Conservation (phyloP, 805 yeast species). For the Debaryomyces prosopidis region DNA sequence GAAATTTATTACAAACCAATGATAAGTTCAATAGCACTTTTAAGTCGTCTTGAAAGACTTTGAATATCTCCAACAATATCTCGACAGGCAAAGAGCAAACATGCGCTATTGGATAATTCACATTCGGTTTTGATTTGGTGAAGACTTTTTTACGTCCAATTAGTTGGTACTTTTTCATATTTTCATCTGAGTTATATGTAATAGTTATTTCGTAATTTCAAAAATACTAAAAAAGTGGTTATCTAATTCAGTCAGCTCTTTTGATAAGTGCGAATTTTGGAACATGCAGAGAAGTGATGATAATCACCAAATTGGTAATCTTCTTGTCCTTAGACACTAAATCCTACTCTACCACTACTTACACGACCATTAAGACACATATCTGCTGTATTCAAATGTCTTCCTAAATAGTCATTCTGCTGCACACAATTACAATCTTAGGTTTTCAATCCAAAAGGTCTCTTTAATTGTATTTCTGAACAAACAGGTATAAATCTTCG, state of each 20-base stretch:
- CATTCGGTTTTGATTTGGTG: conserved; percentile 7
- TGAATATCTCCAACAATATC: conserved; percentile 35
- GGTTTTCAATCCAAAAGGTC: too few species aligned
- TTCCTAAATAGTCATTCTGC: too few species aligned
- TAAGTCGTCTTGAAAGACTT: conserved; percentile 18
- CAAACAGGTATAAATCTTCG: too few species aligned
- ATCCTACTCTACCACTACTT: too few species aligned
- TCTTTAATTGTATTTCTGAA: too few species aligned
- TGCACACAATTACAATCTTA: too few species aligned
- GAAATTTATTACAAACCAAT: conserved; percentile 36
- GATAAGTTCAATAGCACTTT: conserved; percentile 26
- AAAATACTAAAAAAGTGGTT: neutral
- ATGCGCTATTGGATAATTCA: conserved; percentile 29
- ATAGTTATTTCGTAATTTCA: neutral
- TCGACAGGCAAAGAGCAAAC: conserved; percentile 46
- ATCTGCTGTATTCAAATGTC: too few species aligned
- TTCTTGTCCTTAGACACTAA: too few species aligned
- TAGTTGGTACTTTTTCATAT: conserved; percentile 43
- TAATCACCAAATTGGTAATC: too few species aligned
- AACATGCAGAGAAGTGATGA: too few species aligned
- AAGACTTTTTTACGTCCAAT: conserved; percentile 37
- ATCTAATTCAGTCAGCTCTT: neutral
- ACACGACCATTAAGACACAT: too few species aligned
- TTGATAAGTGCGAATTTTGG: neutral
- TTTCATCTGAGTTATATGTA: neutral